These are phyloP conservation scores for Cytospora paraplurivora DNA, from an alignment of 2,329 filamentous ascomycete species.

Conservation along the genomic window DNA sequence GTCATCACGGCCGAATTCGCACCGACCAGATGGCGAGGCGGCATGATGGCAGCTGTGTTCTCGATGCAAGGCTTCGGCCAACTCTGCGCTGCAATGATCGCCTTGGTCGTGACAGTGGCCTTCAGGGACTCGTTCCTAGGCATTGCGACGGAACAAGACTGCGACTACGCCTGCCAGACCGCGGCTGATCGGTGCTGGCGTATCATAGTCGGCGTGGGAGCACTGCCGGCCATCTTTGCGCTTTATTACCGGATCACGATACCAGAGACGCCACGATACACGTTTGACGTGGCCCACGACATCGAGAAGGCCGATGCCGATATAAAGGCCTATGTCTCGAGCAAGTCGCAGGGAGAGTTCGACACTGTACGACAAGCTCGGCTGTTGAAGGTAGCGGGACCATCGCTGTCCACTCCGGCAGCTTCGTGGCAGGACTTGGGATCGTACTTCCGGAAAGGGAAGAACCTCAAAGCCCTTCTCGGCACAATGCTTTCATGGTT, in stretches of 20 bases:
- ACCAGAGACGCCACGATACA: conserved; percentile 67
- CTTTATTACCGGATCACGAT: conserved; percentile 87
- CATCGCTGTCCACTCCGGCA: conserved; percentile 63
- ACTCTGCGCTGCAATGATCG: conserved; percentile 69
- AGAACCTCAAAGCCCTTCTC: conserved; percentile 69
- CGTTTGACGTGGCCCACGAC: conserved; percentile 77
- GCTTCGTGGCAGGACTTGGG: conserved; percentile 71
- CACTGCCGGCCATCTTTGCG: conserved; percentile 74
- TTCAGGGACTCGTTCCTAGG: conserved; percentile 58
- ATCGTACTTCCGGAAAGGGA: conserved; percentile 69
- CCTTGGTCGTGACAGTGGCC: conserved; percentile 66
- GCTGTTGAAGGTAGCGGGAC: conserved; percentile 54
- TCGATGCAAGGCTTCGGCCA: conserved; percentile 86
- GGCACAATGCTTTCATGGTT: conserved; percentile 83
- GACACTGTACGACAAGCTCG: conserved; percentile 53
- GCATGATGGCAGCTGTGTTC: conserved; percentile 83
- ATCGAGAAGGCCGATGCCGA: conserved; percentile 75
- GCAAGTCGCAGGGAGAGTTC: conserved; percentile 50
- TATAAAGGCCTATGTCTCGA: conserved; percentile 61
- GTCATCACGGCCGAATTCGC: conserved; percentile 86
- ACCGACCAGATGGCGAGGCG: conserved; percentile 77
- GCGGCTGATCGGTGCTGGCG: conserved; percentile 83
- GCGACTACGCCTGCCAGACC: conserved; percentile 63
- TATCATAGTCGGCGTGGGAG: conserved; percentile 77
- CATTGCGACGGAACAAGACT: conserved; percentile 48